Conservation (phyloP, 2,329 filamentous ascomycete genomes). For the Cladosporium cucumerinum region DNA sequence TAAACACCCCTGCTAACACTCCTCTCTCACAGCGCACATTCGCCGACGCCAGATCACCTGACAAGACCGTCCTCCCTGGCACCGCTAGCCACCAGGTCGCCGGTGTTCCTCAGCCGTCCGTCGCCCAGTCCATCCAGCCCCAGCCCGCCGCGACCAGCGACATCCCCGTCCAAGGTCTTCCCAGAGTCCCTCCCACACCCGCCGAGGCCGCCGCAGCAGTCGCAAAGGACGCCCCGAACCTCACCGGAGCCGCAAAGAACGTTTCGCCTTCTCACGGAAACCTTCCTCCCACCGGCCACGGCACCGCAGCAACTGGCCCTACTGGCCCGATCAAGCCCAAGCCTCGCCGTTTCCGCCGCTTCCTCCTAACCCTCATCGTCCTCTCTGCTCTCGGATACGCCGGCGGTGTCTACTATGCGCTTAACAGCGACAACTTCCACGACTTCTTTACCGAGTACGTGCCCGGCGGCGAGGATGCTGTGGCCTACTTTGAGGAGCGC, state of each 20-base stretch:
- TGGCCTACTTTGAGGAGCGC: conserved; percentile 91
- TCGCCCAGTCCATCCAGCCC: conserved; percentile 20
- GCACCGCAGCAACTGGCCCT: conserved; percentile 42
- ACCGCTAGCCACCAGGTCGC: conserved; percentile 29
- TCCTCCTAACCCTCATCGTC: conserved; percentile 72
- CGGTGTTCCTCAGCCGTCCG: conserved; percentile 32
- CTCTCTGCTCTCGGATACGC: conserved; percentile 76
- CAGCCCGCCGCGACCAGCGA: conserved; percentile 19
- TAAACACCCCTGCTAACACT: not conserved
- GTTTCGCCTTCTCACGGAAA: conserved; percentile 24
- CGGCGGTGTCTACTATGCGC: conserved; percentile 87
- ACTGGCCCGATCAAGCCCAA: conserved; percentile 56
- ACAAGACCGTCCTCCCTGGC: conserved; percentile 36
- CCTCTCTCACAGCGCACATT: conserved; percentile 27
- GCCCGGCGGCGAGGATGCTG: conserved; percentile 88
- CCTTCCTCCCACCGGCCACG: conserved; percentile 29
- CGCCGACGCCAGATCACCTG: conserved; percentile 30
- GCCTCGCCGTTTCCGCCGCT: conserved; percentile 67
- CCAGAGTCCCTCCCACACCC: conserved; percentile 28
- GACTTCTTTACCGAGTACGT: conserved; percentile 98
- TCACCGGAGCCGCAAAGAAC: conserved; percentile 14
- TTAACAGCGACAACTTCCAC: conserved; percentile 95
- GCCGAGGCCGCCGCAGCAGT: conserved; percentile 22
- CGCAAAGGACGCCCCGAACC: conserved; percentile 15
- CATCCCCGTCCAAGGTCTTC: conserved; percentile 20